Conservation (phyloP, 2,329 filamentous ascomycete genomes). For the Exophiala sp. region DNA sequence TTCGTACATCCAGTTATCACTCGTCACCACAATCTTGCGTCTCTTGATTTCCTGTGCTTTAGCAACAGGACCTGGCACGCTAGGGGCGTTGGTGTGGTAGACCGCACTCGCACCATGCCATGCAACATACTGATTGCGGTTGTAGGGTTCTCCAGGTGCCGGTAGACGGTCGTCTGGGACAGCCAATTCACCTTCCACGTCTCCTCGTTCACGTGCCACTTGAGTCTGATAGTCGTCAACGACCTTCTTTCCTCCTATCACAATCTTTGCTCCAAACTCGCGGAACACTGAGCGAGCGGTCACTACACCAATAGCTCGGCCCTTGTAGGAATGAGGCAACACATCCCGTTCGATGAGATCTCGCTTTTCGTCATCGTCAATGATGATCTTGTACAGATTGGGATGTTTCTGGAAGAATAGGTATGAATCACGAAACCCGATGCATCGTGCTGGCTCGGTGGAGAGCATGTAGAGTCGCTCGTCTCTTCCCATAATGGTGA, state of each 20-base stretch:
- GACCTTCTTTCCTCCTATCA: constrained; percentile 83
- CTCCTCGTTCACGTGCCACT: constrained; percentile 70
- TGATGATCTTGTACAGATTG: constrained; percentile 95
- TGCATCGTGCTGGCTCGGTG: constrained; percentile 92
- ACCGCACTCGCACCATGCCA: constrained; percentile 97
- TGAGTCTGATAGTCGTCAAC: constrained; percentile 85
- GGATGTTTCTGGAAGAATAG: constrained; percentile 98
- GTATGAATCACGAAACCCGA: constrained; percentile 96
- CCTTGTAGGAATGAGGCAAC: constrained; percentile 98
- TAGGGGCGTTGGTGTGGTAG: constrained; percentile 78
- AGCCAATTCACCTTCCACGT: constrained; percentile 82
- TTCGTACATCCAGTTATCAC: constrained; percentile 94
- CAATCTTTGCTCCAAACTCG: constrained; percentile 90
- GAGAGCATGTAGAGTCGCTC: constrained; percentile 95
- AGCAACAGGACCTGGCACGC: constrained; percentile 69
- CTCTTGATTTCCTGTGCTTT: constrained; percentile 76
- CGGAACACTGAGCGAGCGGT: constrained; percentile 95
- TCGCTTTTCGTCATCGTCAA: constrained; percentile 94
- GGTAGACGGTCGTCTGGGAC: constrained; percentile 82
- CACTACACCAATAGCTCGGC: constrained; percentile 92
- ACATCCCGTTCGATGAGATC: constrained; percentile 94
- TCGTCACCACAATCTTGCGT: constrained; percentile 81
- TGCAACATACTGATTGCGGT: constrained; percentile 97
- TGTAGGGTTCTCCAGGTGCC: constrained; percentile 78
- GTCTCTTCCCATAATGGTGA: constrained; percentile 80